A percentile compares a stretch with the other conserved stretches of the same genome.
Evolutionary conservation across 495 filamentous ascomycete genomes (phyloP).

Genomic region (Xeromyces bisporus): DNA sequence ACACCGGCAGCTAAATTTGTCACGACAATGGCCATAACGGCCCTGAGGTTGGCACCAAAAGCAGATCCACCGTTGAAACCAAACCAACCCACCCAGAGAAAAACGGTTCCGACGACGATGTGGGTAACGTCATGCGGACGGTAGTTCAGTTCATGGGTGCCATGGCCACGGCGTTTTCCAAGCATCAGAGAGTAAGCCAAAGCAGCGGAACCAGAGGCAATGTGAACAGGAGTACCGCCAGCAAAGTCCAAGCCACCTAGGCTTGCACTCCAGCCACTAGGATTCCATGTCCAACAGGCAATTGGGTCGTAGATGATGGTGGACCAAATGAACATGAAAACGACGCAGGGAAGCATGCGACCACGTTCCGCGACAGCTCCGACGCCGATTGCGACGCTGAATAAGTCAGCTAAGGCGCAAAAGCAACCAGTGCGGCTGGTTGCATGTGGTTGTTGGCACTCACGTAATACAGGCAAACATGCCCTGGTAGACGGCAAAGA

Average conservation of each 20-base stretch:
- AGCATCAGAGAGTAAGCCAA: conserved; percentile 75
- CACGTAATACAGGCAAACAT: conserved; percentile 95
- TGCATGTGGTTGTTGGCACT: conserved; percentile 16
- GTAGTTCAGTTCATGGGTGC: conserved; percentile 82
- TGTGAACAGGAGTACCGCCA: conserved; percentile 92
- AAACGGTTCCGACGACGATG: conserved; percentile 91
- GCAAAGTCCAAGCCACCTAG: conserved; percentile 91
- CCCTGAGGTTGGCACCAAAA: conserved; percentile 70
- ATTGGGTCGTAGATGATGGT: conserved; percentile 92
- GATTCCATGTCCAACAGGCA: conserved; percentile 98
- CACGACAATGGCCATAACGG: conserved; percentile 44
- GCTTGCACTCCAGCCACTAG: conserved; percentile 61
- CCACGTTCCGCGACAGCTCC: conserved; percentile 88
- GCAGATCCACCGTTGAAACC: conserved; percentile 95
- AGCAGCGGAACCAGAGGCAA: conserved; percentile 76
- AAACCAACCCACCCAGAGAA: conserved; percentile 99
- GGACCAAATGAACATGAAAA: conserved; percentile 95
- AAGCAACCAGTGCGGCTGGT: background rate
- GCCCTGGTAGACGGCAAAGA: conserved; percentile 91
- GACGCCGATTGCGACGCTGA: conserved; percentile 71
- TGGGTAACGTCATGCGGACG: conserved; percentile 96
- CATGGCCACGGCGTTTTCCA: conserved; percentile 69
- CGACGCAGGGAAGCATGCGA: conserved; percentile 79
- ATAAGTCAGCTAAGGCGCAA: background rate
- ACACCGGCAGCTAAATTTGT: conserved; percentile 41